Conservation (phyloP, 306 rosid genomes). For the Sophora flavescens region DNA sequence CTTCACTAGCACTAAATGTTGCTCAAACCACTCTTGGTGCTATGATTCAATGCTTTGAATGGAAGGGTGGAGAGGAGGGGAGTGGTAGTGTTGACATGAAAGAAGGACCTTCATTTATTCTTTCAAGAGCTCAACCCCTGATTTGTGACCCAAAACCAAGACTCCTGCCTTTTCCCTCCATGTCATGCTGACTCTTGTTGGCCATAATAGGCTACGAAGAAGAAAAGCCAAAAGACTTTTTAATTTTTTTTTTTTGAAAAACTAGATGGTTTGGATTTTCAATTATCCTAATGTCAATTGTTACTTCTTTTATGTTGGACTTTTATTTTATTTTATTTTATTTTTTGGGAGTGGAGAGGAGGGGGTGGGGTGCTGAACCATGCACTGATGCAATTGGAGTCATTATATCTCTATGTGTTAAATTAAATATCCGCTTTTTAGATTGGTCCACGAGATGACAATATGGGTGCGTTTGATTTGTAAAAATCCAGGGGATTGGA, state of each 20-base stretch:
- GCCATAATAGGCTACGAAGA: not conserved
- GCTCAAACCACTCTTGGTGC: conserved; percentile 64
- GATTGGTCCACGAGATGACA: too few species aligned
- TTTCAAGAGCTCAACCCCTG: conserved; percentile 66
- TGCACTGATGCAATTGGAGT: too few species aligned
- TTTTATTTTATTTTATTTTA: too few species aligned
- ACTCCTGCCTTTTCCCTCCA: conserved; percentile 48
- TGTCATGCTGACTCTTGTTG: not conserved
- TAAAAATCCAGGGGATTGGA: too few species aligned
- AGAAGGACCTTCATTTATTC: conserved; percentile 64
- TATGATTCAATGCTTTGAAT: conserved; percentile 81
- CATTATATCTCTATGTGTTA: too few species aligned
- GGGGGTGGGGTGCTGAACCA: too few species aligned
- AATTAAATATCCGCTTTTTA: too few species aligned
- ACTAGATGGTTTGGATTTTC: not conserved
- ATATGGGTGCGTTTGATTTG: too few species aligned
- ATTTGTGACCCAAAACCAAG: conserved; percentile 55
- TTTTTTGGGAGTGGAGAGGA: too few species aligned
- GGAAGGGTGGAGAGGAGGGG: conserved; percentile 50
- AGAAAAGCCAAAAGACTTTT: too few species aligned
- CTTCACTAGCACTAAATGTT: conserved; percentile 62
- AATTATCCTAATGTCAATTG: not conserved
- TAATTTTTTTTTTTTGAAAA: too few species aligned
- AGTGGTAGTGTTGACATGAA: conserved; percentile 57
- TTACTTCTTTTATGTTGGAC: too few species aligned